These are phyloP conservation scores for Trichoderma sp. DNA, from an alignment of 2,329 filamentous ascomycete species.

Conservation along the genomic window DNA sequence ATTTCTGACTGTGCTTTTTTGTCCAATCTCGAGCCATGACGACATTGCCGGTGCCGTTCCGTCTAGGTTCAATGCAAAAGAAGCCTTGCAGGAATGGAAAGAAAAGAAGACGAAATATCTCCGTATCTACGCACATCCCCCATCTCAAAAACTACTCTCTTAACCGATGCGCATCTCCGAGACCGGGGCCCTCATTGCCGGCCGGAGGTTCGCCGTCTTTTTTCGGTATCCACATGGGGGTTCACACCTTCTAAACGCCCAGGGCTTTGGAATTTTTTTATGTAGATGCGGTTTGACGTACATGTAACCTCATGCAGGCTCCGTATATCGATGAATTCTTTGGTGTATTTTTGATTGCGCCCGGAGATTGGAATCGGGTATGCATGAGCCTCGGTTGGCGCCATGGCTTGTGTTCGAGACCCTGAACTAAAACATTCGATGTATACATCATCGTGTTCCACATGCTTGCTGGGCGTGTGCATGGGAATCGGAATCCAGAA, in stretches of 20 bases:
- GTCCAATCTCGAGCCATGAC: neutral
- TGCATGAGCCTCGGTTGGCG: neutral
- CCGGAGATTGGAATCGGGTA: neutral
- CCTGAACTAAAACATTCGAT: neutral
- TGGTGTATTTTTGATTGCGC: neutral
- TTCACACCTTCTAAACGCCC: neutral
- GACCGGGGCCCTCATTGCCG: neutral
- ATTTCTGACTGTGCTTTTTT: neutral
- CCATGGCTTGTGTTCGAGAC: neutral
- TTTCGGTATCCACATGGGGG: neutral
- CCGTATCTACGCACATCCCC: neutral
- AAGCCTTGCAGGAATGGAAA: neutral
- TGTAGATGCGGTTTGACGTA: neutral
- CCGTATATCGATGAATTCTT: neutral
- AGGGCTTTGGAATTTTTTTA: neutral
- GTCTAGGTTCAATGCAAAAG: neutral
- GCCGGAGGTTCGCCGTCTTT: neutral
- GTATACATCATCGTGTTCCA: neutral
- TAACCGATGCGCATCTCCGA: neutral
- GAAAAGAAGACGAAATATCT: neutral
- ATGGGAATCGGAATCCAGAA: neutral
- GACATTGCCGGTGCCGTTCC: neutral
- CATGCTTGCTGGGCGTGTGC: neutral
- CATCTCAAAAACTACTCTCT: neutral
- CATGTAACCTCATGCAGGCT: neutral